phyloP scores from a whole-genome alignment of 176 grass and related monocot genomes.

The Oryza glumipatula region DNA sequence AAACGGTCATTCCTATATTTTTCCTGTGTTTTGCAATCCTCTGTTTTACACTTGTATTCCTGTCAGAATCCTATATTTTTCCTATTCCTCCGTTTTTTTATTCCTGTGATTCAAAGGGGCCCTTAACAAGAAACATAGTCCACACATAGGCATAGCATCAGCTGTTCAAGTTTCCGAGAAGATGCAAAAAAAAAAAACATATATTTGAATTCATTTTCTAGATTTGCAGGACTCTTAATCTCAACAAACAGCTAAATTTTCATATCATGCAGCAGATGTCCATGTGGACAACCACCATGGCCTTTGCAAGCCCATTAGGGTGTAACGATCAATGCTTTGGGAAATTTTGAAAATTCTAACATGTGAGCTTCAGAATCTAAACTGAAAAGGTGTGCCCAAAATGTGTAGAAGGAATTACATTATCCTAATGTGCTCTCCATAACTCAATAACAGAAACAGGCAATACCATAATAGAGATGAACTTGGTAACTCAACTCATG shows the following conservation, averaged over 20 bases:
- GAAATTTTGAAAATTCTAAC: neutral
- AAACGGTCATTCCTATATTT: no score
- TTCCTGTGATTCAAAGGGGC: no score
- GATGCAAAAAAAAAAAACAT: slow-evolving; percentile 4
- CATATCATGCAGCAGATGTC: neutral
- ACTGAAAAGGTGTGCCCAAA: neutral
- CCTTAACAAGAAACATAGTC: slow-evolving; percentile 14
- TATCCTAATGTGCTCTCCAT: neutral
- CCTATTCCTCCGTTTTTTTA: no score
- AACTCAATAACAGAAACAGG: slow-evolving; percentile 3
- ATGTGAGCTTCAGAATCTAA: slow-evolving; percentile 18
- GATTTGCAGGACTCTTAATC: neutral
- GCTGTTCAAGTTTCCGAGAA: neutral
- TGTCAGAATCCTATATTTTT: no score
- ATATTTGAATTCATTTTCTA: slow-evolving; percentile 4
- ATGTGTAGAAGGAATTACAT: neutral
- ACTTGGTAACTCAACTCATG: neutral
- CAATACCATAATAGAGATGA: neutral
- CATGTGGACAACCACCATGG: neutral
- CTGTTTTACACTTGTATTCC: no score
- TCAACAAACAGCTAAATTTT: slow-evolving; percentile 6
- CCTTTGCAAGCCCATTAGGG: slow-evolving; percentile 2
- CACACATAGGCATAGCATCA: neutral
- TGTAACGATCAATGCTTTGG: neutral
- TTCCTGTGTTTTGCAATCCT: no score